phyloP scores from a whole-genome alignment of 495 filamentous ascomycete genomes.

The Annulohypoxylon bovei region DNA sequence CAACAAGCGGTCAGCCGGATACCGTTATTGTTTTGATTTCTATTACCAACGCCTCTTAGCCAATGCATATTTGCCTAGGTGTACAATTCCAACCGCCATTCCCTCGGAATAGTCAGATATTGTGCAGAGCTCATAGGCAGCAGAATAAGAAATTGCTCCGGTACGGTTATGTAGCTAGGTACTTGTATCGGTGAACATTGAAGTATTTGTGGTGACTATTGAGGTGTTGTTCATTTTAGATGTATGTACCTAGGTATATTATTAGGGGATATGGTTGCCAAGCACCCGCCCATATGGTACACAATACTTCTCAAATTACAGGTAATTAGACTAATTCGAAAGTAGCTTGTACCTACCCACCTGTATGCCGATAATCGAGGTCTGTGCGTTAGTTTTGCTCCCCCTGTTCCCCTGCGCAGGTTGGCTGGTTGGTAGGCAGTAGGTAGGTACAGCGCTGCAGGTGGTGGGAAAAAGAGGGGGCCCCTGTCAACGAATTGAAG shows the following conservation, averaged over 20 bases:
- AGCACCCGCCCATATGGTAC: conserved; percentile 22
- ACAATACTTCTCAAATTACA: conserved; percentile 14
- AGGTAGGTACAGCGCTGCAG: neutral
- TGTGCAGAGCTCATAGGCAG: neutral
- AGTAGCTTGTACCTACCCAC: conserved; percentile 8
- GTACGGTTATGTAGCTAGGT: neutral
- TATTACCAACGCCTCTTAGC: neutral
- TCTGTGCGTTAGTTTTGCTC: conserved; percentile 14
- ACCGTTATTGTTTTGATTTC: neutral
- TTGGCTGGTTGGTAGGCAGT: neutral
- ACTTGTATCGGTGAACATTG: neutral
- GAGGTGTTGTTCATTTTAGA: neutral
- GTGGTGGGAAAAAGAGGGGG: conserved; percentile 27
- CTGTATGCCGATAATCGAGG: conserved; percentile 19
- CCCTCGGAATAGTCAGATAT: neutral
- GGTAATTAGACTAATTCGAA: conserved; percentile 16
- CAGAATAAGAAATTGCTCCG: neutral
- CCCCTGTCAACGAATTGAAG: conserved; percentile 23
- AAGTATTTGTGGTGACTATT: neutral
- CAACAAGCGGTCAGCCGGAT: conserved; percentile 1
- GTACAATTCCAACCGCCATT: neutral
- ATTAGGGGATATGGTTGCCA: conserved; percentile 27
- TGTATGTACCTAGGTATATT: neutral
- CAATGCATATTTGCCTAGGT: neutral
- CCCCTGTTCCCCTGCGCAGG: neutral